Conservation (phyloP, 2,329 filamentous ascomycete genomes). For the Calonectria henricotiae region DNA sequence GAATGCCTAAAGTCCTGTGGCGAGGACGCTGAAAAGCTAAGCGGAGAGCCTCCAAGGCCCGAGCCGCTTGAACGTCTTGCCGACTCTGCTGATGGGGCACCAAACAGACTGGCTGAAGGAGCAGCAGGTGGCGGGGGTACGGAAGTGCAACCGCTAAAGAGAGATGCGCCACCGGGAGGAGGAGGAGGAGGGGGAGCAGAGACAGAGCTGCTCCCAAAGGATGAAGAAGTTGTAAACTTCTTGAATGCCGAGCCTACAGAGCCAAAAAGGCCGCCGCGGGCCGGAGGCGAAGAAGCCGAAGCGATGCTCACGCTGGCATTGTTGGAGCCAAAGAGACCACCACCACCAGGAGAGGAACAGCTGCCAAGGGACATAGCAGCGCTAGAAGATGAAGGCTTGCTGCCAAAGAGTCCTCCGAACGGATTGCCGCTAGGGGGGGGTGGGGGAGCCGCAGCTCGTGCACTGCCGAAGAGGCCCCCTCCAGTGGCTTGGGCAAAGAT, state of each 20-base stretch:
- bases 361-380: background rate
- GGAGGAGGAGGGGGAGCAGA: constrained; percentile 1
- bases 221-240: background rate
- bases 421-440: background rate
- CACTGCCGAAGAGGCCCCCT: background rate
- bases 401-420: background rate
- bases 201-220: background rate
- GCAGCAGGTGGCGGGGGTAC: background rate
- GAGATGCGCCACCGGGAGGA: background rate
- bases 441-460: background rate
- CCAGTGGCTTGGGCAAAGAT: background rate
- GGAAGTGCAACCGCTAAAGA: background rate
- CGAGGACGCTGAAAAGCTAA: background rate
- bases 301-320: background rate
- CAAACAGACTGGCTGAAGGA: background rate
- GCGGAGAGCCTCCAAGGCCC: background rate
- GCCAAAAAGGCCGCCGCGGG: constrained; percentile 1
- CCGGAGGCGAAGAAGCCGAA: background rate
- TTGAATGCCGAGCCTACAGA: background rate
- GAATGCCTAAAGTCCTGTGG: background rate
- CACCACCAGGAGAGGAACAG: too few relatives aligned
- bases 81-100: background rate
- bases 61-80: background rate
- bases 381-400: too few relatives aligned
- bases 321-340: too few relatives aligned